Conservation (phyloP, 2,329 filamentous ascomycete genomes). For the Trichoderma atrobrunneum region DNA sequence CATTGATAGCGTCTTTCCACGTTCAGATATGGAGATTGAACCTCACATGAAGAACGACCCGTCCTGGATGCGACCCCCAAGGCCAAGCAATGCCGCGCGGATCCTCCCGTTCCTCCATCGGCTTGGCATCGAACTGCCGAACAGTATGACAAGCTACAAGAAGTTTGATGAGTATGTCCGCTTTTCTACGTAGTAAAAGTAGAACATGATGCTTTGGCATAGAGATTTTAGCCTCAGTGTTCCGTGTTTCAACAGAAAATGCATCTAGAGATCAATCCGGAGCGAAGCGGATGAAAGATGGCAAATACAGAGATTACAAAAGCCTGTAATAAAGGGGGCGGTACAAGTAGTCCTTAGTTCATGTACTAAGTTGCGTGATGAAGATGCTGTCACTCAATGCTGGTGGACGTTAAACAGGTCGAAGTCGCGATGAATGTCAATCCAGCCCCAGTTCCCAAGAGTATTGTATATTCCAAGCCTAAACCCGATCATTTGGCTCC, state of each 20-base stretch:
- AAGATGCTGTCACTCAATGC: background rate
- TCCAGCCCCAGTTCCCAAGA: background rate
- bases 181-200: background rate
- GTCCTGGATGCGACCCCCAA: background rate
- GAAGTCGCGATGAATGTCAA: background rate
- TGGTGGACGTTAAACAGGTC: background rate
- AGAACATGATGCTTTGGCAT: background rate
- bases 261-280: background rate
- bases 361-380: background rate
- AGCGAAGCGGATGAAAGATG: background rate
- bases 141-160: background rate
- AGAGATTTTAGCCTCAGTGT: accelerated
- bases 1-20: too few species aligned
- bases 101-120: background rate
- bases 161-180: too few species aligned
- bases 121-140: background rate
- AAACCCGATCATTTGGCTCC: background rate
- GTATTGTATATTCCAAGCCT: background rate
- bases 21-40: background rate
- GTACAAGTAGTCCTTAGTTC: background rate
- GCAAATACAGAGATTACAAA: background rate
- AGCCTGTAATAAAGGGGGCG: background rate
- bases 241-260: background rate
- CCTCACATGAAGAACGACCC: background rate
- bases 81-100: background rate